Conservation (phyloP, 352 stramenopile genomes). For the Peronospora tabacina region DNA sequence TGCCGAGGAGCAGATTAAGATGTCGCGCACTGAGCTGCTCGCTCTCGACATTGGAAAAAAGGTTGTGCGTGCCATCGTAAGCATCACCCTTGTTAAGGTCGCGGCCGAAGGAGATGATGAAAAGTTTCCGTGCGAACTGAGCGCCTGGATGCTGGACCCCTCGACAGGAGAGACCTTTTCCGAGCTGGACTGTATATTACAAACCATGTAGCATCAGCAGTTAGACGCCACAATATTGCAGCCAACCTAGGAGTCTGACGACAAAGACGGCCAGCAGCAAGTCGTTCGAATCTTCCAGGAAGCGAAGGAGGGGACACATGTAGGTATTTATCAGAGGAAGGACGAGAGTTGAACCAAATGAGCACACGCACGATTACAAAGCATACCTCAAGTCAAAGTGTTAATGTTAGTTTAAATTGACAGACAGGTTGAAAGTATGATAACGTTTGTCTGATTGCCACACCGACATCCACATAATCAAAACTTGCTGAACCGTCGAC, state of each 20-base stretch:
- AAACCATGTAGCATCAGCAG: slow-evolving; percentile 1
- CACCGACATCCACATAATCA: slow-evolving; percentile 10
- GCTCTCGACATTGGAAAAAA: slow-evolving; percentile 43
- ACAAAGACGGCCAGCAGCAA: slow-evolving; percentile 4
- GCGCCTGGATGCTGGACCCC: slow-evolving; percentile 39
- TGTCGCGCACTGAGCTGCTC: slow-evolving; percentile 36
- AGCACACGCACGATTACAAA: slow-evolving; percentile 17
- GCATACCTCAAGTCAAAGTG: background rate
- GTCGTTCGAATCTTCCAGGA: slow-evolving; percentile 7
- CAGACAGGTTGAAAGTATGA: slow-evolving; percentile 21
- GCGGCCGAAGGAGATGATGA: slow-evolving; percentile 35
- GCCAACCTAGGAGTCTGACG: slow-evolving; percentile 19
- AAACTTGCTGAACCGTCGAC: background rate
- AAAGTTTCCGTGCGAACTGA: slow-evolving; percentile 62
- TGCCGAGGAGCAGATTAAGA: slow-evolving; percentile 33
- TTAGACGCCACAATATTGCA: slow-evolving; percentile 21
- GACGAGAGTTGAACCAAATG: slow-evolving; percentile 12
- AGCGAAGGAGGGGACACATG: slow-evolving; percentile 22
- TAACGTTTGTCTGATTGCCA: slow-evolving; percentile 20
- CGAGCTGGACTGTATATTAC: slow-evolving; percentile 37
- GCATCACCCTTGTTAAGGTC: slow-evolving; percentile 53
- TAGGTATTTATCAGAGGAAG: slow-evolving; percentile 40
- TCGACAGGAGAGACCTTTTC: slow-evolving; percentile 33
- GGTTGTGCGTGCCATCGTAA: slow-evolving; percentile 46
- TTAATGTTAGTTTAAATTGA: background rate